A percentile compares a stretch with the other conserved stretches of the same genome.
Conservation (phyloP, 768 basidiomycete genomes). For the Tylopilus cervinicoccineus region DNA sequence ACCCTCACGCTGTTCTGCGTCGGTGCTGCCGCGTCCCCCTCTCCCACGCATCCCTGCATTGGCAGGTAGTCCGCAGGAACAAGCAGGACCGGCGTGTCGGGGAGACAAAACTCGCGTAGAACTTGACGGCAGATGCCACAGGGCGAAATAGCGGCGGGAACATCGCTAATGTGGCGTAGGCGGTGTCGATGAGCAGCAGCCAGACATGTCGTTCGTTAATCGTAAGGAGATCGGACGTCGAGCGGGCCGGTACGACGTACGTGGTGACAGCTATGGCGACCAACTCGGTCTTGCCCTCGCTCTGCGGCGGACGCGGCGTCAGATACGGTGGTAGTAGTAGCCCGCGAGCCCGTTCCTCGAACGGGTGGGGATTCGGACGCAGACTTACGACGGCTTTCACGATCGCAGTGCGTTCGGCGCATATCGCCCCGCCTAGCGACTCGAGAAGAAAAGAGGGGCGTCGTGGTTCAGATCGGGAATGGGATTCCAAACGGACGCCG, state of each 20-base stretch:
- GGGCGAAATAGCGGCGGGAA: conserved; percentile 65
- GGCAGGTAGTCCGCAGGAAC: conserved; percentile 60
- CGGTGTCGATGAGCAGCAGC: no score
- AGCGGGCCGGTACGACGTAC: conserved; percentile 40
- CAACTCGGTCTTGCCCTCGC: conserved; percentile 71
- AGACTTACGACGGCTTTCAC: conserved; percentile 84
- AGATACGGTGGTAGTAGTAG: no score
- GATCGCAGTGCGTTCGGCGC: conserved; percentile 92
- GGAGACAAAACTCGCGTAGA: conserved; percentile 78
- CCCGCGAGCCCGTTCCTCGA: no score
- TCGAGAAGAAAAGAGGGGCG: not conserved
- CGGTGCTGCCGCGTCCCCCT: conserved; percentile 21
- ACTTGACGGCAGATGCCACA: conserved; percentile 95
- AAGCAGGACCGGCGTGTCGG: conserved; percentile 68
- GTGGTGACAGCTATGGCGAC: conserved; percentile 75
- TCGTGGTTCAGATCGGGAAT: not conserved
- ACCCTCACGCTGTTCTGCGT: conserved; percentile 45
- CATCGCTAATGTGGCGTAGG: conserved; percentile 48
- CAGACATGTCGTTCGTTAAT: not conserved
- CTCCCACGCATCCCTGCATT: conserved; percentile 4
- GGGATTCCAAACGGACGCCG: not conserved
- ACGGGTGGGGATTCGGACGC: no score
- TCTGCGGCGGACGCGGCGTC: conserved; percentile 41
- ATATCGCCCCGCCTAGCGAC: conserved; percentile 71
- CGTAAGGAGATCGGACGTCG: not conserved